Conservation (phyloP, 2,329 filamentous ascomycete species). For the Mycosphaerella sp. region DNA sequence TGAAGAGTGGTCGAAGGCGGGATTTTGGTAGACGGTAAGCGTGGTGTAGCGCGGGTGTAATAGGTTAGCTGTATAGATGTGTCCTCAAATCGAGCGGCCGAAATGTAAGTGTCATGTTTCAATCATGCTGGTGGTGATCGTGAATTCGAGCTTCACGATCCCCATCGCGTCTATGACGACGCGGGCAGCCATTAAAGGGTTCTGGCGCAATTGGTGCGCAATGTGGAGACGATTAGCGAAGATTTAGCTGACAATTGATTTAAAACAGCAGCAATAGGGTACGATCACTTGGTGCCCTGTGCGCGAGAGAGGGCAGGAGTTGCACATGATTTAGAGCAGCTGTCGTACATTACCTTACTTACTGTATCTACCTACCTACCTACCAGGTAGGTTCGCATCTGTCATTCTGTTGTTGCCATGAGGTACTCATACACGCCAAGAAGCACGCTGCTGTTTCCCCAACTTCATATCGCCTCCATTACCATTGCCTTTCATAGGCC, state of each 20-base stretch:
- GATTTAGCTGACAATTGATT: slow-evolving; percentile 5
- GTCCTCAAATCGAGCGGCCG: slow-evolving; percentile 10
- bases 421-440: slow-evolving; percentile 3
- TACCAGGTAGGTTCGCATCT: not conserved
- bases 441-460: slow-evolving; percentile 1
- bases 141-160: too few relatives aligned
- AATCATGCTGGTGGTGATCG: slow-evolving; percentile 4
- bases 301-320: not conserved
- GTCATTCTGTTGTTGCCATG: slow-evolving; percentile 1
- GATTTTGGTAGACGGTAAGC: not conserved
- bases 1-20: not conserved
- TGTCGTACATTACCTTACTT: not conserved
- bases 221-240: slow-evolving; percentile 3
- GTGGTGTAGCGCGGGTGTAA: not conserved
- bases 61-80: not conserved
- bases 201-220: not conserved
- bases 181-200: slow-evolving; percentile 3
- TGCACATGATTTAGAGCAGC: not conserved
- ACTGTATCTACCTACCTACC: too few relatives aligned
- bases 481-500: not conserved
- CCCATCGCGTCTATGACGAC: slow-evolving; percentile 15
- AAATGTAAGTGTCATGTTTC: slow-evolving; percentile 12
- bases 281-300: not conserved
- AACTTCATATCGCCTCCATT: not conserved
- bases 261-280: not conserved